Conservation (phyloP, 176 grass and related monocot genomes). For the Urochloa ruziziensis region DNA sequence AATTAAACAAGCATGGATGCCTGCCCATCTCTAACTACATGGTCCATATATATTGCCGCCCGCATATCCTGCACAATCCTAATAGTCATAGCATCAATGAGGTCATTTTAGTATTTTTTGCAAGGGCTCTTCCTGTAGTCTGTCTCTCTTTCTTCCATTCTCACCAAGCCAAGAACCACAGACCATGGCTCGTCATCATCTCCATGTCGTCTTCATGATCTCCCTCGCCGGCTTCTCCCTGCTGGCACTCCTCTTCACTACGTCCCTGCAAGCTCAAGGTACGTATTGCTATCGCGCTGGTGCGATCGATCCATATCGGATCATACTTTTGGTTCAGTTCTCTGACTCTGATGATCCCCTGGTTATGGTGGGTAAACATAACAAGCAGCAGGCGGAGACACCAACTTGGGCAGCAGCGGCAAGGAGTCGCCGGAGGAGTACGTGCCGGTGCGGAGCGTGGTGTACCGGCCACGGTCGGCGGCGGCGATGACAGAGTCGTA, state of each 20-base stretch:
- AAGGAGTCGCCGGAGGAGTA: neutral
- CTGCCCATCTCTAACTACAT: no score
- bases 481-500: neutral
- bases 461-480: conserved; percentile 27
- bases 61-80: no score
- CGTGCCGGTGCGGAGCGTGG: conserved; percentile 26
- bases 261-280: neutral
- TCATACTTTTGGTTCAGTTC: neutral
- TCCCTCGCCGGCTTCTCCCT: neutral
- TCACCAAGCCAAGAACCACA: neutral
- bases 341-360: neutral
- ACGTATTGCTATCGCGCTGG: neutral
- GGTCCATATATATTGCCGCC: no score
- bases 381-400: neutral
- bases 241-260: neutral
- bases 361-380: neutral
- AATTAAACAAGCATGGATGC: no score
- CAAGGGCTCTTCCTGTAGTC: no score
- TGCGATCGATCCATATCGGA: neutral
- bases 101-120: neutral
- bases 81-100: no score
- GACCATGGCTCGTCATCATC: neutral
- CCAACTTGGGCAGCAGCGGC: neutral
- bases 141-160: neutral
- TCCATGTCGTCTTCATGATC: neutral